Conservation (phyloP, 345 rosid genomes). For the Tarenaya hassleriana region DNA sequence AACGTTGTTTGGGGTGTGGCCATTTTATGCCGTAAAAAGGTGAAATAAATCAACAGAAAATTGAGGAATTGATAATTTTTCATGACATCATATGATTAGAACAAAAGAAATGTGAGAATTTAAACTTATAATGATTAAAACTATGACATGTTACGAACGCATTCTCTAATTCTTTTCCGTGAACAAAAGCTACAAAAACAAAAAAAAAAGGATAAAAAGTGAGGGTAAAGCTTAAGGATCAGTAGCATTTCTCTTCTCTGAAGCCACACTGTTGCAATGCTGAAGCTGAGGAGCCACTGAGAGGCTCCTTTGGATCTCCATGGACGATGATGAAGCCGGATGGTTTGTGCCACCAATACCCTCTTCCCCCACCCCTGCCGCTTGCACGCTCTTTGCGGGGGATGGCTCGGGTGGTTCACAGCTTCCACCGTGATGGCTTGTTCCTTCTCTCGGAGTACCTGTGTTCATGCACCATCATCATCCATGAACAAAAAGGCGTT, state of each 20-base stretch:
- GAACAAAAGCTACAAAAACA: constrained; percentile 15
- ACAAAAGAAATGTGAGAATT: no score
- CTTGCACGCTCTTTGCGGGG: constrained; percentile 19
- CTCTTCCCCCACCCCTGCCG: constrained; percentile 29
- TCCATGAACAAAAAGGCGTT: constrained; percentile 10
- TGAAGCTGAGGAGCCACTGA: constrained; percentile 28
- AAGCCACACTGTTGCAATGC: constrained; percentile 28
- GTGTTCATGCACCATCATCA: constrained; percentile 11
- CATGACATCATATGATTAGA: no score
- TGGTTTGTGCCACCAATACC: constrained; percentile 21
- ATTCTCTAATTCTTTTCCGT: neutral
- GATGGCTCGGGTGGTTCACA: constrained; percentile 44
- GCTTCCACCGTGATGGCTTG: constrained; percentile 34
- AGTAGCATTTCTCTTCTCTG: constrained; percentile 30
- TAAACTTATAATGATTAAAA: no score
- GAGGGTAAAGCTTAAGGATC: neutral
- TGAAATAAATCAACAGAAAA: no score
- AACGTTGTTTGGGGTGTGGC: no score
- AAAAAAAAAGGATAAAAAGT: constrained; percentile 9
- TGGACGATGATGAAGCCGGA: constrained; percentile 18
- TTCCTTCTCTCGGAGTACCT: constrained; percentile 37
- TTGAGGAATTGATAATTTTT: no score
- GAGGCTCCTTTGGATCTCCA: constrained; percentile 30
- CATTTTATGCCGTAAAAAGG: no score
- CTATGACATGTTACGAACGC: neutral